A percentile compares a stretch with the other conserved stretches of the same genome.
Conservation (phyloP, 352 stramenopile species). For the Globisporangium carolinianum region DNA sequence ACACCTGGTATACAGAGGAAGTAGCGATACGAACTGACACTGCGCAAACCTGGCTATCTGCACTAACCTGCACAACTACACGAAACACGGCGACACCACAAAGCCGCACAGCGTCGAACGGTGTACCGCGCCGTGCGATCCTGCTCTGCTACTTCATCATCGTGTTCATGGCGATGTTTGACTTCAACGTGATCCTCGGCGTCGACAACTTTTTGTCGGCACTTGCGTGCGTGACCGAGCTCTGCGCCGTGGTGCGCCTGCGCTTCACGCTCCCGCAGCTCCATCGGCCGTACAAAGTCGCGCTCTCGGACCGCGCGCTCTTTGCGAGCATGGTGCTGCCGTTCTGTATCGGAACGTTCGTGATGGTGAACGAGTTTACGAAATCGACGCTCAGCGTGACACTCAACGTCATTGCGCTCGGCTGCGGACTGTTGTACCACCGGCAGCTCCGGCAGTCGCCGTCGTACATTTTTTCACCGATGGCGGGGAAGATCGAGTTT, state of each 20-base stretch:
- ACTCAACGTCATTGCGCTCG: conserved; percentile 47
- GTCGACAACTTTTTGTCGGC: conserved; percentile 93
- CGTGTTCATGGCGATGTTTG: conserved; percentile 82
- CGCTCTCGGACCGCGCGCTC: conserved; percentile 47
- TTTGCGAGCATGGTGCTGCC: conserved; percentile 36
- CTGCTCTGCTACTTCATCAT: conserved; percentile 86
- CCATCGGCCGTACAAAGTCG: conserved; percentile 72
- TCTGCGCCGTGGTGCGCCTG: conserved; percentile 87
- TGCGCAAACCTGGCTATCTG: too few species aligned
- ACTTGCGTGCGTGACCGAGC: conserved; percentile 86
- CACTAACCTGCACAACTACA: too few species aligned
- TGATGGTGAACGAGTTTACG: conserved; percentile 61
- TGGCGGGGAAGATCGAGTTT: conserved; percentile 12
- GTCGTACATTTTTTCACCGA: conserved; percentile 29
- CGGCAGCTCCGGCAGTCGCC: conserved; percentile 37
- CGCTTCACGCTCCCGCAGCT: conserved; percentile 68
- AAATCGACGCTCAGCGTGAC: conserved; percentile 45
- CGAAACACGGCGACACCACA: too few species aligned
- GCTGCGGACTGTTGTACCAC: conserved; percentile 45
- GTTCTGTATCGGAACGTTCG: conserved; percentile 51
- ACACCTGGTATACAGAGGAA: conserved; percentile 26
- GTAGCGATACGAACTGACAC: conserved; percentile 19
- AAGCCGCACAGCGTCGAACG: conserved; percentile 46
- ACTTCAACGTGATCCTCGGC: conserved; percentile 85
- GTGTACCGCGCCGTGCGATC: conserved; percentile 51